Evolutionary conservation across 176 grass and related monocot genomes (phyloP), one percentile per base, ranked within the genome.

Genomic region (Musa troglodytarum): DNA sequence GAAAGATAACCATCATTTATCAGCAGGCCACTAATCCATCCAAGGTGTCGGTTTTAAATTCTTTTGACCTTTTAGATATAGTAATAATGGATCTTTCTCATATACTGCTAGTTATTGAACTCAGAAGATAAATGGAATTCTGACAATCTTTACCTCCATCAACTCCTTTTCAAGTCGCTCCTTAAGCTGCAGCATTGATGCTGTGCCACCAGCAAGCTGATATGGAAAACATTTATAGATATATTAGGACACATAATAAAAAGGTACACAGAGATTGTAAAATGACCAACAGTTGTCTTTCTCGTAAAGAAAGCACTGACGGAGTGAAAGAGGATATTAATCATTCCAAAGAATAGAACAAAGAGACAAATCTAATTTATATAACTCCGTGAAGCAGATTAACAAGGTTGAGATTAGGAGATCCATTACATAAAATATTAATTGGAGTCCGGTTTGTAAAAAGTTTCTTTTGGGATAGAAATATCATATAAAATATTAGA

Each of bases 81-180:
- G 10, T 1, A 34, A 6, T 43, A 68, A 13, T 28, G 9, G 63
- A 65, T 68, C 10, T 68, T 13, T 68, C 25, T 43, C 28, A 34
- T 25, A 24, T 34, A 1, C 24, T 34, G 25, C 65, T 16, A 68
- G 21, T 43, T 15, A 22, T 16, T 11, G 28, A 66, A 66, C 23
- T 69, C 8, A 10, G 15, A 15, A n/a, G 1, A 68, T 13, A 43
- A 23, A 2, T 54, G 6, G 26, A 50, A 34, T 43, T 43, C 34
- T 43, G 34, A 3, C 13, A 74, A 68, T 10, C 17, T 22, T 23
- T 77, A 99, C 96, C 96, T 99, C 96, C 69, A 95, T 83, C 71
- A 95, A 88, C 84, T 99, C 96, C 77, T 99, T 99, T 70, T 99
- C 96, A 77, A 99, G 91, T 22, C 91, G 86, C 84, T 99, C 96